phyloP scores from a whole-genome alignment of 768 basidiomycete species.

The Chiua virens region DNA sequence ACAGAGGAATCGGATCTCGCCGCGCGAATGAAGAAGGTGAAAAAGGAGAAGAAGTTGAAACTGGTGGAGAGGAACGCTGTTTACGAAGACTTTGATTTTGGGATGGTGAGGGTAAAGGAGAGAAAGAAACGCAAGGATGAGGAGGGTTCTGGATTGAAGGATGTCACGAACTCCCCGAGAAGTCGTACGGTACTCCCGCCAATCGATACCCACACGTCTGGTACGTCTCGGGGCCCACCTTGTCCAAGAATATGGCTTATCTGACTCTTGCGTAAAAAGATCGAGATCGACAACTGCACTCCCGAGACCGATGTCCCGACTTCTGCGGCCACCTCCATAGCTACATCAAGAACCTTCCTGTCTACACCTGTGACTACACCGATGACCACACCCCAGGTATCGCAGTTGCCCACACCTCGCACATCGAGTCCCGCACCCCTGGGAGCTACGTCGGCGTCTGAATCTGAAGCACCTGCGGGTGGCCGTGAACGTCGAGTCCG shows the following conservation, averaged over 20 bases:
- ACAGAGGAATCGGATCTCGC: slow-evolving; percentile 18
- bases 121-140: slow-evolving; percentile 39
- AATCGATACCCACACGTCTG: slow-evolving; percentile 37
- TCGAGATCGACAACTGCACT: slow-evolving; percentile 37
- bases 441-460: slow-evolving; percentile 34
- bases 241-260: slow-evolving; percentile 1
- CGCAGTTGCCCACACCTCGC: slow-evolving; percentile 50
- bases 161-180: slow-evolving; percentile 60
- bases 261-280: slow-evolving; percentile 22
- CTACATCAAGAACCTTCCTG: slow-evolving; percentile 40
- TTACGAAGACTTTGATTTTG: slow-evolving; percentile 24
- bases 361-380: slow-evolving; percentile 47
- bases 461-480: slow-evolving; percentile 29
- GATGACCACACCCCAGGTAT: slow-evolving; percentile 29
- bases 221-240: slow-evolving; percentile 24
- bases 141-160: slow-evolving; percentile 48
- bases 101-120: slow-evolving; percentile 36
- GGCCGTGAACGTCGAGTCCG: slow-evolving; percentile 57
- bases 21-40: slow-evolving; percentile 44
- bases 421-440: slow-evolving; percentile 46
- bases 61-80: slow-evolving; percentile 16
- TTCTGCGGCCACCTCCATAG: slow-evolving; percentile 35
- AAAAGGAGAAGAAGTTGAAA: slow-evolving; percentile 32
- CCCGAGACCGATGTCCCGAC: slow-evolving; percentile 37
- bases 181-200: slow-evolving; percentile 35